Evolutionary conservation across 331 rosid genomes (phyloP), one percentile per base, ranked within the genome.

Genomic region (Quercus lobata): DNA sequence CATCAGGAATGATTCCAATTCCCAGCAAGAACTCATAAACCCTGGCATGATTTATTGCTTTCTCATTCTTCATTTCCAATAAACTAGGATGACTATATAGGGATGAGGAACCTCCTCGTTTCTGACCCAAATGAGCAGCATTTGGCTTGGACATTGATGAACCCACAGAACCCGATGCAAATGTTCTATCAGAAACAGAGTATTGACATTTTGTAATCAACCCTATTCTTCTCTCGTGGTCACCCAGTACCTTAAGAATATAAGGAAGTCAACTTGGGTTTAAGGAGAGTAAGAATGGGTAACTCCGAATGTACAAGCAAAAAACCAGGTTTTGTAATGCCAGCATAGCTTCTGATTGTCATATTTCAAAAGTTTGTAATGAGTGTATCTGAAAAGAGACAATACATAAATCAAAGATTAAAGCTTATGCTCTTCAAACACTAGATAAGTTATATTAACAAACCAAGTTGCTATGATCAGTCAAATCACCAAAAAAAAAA

Each of bases 1-100:
- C 99, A 86, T 91, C 97, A 76, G 98, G 99, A 77, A 89, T 88
- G 75, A 96, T 76, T 44, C 98, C 99, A 80, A 93, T 86, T 32
- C 86, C 89, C 32, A 82, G 82, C 81, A 96, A 87, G 78, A 93
- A 96, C 70, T 89, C 92, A 16, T 96, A 93, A 82, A 96, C 96
- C 75, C 80, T 78, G 29, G 86, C 90, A 27, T 94, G 93, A 53
- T 87, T 86, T 57, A 72, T 86, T 34, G 69, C 75, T 84, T 76
- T 90, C 46, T 90, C 97, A 68, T 90, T 93, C 86, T 84, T 93
- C 97, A 91, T 93, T 27, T 90, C 92, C 21, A 90, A 76, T 74
- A 96, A 88, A 84, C 99, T 89, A 62, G 99, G 99, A 79, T 89
- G 98, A 72, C 76, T 81, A 53, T 90, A 90, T 32, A 88, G 52